phyloP scores from a whole-genome alignment of 768 basidiomycete genomes.

The Mycena albidolilacea region DNA sequence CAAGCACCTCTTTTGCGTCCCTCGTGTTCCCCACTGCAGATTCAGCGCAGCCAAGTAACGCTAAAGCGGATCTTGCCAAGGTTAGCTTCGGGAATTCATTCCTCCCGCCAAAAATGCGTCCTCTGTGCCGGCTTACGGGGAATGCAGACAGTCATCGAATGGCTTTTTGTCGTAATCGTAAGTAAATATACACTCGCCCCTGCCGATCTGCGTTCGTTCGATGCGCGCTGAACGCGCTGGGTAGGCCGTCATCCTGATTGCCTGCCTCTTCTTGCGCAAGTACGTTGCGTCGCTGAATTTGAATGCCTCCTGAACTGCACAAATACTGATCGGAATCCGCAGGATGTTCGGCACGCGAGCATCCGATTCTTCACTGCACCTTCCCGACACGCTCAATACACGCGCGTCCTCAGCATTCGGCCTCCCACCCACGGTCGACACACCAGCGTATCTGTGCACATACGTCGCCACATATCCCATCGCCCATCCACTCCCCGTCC shows the following conservation, averaged over 20 bases:
- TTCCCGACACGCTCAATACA: background rate
- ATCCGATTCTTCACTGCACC: background rate
- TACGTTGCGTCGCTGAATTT: background rate
- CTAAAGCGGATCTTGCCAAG: constrained; percentile 6
- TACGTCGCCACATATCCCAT: background rate
- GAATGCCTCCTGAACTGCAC: too few relatives aligned
- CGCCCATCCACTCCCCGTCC: background rate
- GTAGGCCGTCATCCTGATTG: constrained; percentile 16
- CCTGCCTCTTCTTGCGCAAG: constrained; percentile 18
- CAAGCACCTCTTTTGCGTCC: constrained; percentile 11
- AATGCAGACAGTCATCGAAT: constrained; percentile 23
- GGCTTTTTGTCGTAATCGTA: constrained; percentile 24
- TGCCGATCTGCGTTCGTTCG: background rate
- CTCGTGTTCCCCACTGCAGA: constrained; percentile 15
- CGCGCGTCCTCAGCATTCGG: background rate
- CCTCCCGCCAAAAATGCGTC: background rate
- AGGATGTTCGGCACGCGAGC: background rate
- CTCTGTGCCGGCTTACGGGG: background rate
- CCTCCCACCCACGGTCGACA: background rate
- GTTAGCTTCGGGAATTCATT: background rate
- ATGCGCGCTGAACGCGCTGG: background rate
- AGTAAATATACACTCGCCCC: background rate
- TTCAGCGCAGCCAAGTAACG: background rate
- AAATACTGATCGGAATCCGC: background rate
- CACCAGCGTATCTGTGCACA: background rate